Conservation (phyloP, 768 basidiomycete species). For the Lactarius deliciosus region DNA sequence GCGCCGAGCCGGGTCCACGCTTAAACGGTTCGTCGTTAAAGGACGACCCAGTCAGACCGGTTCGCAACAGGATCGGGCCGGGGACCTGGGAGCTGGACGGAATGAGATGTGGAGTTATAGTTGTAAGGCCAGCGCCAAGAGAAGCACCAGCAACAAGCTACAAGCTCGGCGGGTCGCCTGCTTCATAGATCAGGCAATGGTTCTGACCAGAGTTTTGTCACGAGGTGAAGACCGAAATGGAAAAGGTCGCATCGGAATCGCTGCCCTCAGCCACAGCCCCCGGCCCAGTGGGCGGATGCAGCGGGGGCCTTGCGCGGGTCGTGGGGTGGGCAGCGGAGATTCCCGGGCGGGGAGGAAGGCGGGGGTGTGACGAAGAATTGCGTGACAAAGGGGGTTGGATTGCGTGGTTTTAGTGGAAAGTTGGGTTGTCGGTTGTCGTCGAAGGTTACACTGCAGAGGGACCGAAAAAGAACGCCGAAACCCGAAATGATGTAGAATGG, state of each 20-base stretch:
- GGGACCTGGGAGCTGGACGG: background rate
- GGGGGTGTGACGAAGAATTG: background rate
- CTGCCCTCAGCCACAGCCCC: background rate
- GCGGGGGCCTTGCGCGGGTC: background rate
- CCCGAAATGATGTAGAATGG: background rate
- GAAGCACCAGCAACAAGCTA: slow-evolving; percentile 20
- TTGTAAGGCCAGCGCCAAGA: slow-evolving; percentile 18
- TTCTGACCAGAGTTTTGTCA: slow-evolving; percentile 1
- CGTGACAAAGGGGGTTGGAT: background rate
- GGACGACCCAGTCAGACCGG: background rate
- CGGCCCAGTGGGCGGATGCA: background rate
- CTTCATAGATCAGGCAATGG: background rate
- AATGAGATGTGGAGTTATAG: background rate
- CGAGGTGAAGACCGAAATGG: background rate
- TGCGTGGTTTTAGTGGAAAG: background rate
- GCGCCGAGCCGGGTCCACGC: background rate
- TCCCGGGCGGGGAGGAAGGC: background rate
- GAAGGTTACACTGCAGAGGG: background rate
- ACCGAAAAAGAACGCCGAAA: slow-evolving; percentile 1
- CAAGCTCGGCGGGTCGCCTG: slow-evolving; percentile 15
- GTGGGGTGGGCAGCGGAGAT: background rate
- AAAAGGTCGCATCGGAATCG: background rate
- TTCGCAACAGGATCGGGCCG: background rate
- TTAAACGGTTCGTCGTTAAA: background rate
- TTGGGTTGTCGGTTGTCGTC: background rate